Evolutionary conservation across 495 filamentous ascomycete species (phyloP).

Genomic region (Penicillium cataractarum): DNA sequence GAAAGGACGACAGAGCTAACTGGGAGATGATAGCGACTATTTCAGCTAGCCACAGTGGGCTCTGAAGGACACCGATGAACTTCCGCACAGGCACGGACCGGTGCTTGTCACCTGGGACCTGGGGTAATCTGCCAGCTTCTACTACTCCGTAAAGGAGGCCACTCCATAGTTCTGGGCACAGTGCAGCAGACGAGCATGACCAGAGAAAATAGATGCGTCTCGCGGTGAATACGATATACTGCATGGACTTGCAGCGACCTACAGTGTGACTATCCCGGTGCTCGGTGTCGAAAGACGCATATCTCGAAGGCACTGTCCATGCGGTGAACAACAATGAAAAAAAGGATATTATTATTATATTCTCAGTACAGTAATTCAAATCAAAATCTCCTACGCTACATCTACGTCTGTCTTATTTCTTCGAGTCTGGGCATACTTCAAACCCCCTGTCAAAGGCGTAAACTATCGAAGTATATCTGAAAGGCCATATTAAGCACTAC

Average conservation of each 20-base stretch:
- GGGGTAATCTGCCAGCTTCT: constrained; percentile 2
- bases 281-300: not conserved
- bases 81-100: constrained; percentile 11
- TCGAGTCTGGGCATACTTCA: not conserved
- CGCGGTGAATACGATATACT: not conserved
- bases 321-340: not conserved
- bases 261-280: constrained; percentile 9
- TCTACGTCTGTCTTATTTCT: not conserved
- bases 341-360: not conserved
- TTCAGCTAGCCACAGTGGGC: constrained; percentile 25
- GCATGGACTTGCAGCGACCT: not conserved
- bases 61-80: not conserved
- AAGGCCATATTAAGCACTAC: not conserved
- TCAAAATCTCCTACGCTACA: not conserved
- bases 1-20: not conserved
- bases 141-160: not conserved
- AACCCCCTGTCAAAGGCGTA: not conserved
- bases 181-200: constrained; percentile 1
- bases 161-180: not conserved
- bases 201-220: constrained; percentile 1
- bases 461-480: not conserved
- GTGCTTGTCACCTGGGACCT: constrained; percentile 11
- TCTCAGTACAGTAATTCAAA: not conserved
- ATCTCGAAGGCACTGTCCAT: too few relatives aligned
- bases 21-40: constrained; percentile 3